Evolutionary conservation across 371 early-diverging fungal genomes (phyloP), one percentile per base, ranked within the genome.

Genomic region (Circinella minor): DNA sequence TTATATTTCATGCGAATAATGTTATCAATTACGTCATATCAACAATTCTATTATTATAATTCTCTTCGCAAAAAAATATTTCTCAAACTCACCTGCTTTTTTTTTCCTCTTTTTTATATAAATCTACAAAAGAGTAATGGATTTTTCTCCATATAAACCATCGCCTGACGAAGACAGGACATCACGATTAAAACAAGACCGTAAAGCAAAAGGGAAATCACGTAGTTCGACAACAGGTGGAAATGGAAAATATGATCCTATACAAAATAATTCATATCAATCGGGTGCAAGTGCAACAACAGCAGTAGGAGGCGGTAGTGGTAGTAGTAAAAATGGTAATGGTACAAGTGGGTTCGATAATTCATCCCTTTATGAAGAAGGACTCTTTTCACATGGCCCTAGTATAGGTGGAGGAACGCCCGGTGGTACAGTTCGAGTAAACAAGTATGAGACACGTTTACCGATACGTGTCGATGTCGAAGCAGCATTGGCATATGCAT

Each of bases 391-490:
- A 11, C 59, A 67, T 39, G 69, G 64, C 1, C 63, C 66, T 18
- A 68, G 71, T 37, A 38, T 71, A 47, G 63, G 59, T 17, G 27
- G 63, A 46, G 67, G 63, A 4, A 67, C 67, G 9, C 71, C 70
- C 20, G 62, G 68, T 38, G 86, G 86, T n/a, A 85, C 82, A 34
- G 81, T 86, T 49, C 85, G 90, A 48, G 89, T 93, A 7, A 93
- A 92, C 81, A 91, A 92, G 71, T 94, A 92, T 71, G 93, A 93
- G 66, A 94, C 95, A 14, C 77, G 84, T 20, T 72, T 93, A 46
- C 86, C 90, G 18, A 82, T 93, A 55, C 88, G 94, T 47, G 87
- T 92, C 17, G 94, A 95, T 78, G 75, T 94, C n/a, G 93, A 92
- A 74, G 94, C 95, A 4, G 90, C 92, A 20, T 66, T 91, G 46